Percentiles rank a stretch among this genome's conserved stretches.
Conservation (phyloP, 1,284 basidiomycete species). For the Trametes polyzona region DNA sequence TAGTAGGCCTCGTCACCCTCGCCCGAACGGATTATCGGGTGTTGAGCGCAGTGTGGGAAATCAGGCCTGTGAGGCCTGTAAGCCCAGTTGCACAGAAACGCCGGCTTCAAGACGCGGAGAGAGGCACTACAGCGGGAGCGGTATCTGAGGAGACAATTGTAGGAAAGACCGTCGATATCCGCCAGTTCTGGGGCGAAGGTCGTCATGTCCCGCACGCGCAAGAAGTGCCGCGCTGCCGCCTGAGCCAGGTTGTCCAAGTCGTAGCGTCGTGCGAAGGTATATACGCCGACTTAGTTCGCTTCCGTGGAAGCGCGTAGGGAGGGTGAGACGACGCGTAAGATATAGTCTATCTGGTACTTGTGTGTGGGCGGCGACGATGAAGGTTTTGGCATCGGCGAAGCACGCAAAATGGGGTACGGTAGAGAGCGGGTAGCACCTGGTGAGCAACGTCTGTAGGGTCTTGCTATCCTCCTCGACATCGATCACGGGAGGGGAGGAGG, state of each 20-base stretch:
- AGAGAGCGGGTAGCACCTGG: conserved; percentile 37
- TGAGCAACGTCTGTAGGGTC: conserved; percentile 54
- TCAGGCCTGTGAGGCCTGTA: too few relatives aligned
- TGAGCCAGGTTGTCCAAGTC: background rate
- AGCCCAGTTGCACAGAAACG: background rate
- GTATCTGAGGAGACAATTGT: background rate
- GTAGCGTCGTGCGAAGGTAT: background rate
- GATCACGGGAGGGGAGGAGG: conserved; percentile 16
- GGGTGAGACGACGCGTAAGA: conserved; percentile 5
- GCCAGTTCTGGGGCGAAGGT: background rate
- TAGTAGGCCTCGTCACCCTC: too few relatives aligned
- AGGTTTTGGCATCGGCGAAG: background rate
- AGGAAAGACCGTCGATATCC: background rate
- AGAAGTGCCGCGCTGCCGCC: background rate
- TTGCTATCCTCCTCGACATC: conserved; percentile 36
- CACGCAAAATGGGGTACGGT: background rate
- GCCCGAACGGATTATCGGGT: too few relatives aligned
- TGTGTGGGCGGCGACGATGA: conserved; percentile 1
- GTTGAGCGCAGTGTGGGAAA: too few relatives aligned
- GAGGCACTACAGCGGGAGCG: background rate
- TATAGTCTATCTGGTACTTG: background rate
- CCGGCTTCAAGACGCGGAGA: background rate
- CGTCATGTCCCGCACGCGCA: background rate
- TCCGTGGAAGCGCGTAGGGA: background rate
- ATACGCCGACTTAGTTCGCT: background rate